These are phyloP conservation scores for Pulveroboletus sp. DNA, from an alignment of 768 basidiomycete species.

Conservation along the genomic window DNA sequence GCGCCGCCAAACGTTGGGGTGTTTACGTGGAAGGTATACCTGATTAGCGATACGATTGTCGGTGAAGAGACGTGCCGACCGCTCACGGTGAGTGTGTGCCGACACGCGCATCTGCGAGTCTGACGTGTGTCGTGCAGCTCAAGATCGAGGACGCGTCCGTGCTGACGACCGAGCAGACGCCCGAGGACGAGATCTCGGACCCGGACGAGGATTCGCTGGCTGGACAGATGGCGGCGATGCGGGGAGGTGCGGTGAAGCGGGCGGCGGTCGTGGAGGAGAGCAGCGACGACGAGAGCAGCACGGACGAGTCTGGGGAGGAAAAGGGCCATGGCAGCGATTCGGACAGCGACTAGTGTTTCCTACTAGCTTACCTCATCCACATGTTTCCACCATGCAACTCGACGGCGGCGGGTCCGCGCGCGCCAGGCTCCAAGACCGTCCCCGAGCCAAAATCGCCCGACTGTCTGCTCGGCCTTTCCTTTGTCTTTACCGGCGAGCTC, in stretches of 20 bases:
- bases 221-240: constrained; percentile 97
- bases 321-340: constrained; percentile 27
- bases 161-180: constrained; percentile 50
- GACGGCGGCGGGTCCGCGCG: constrained; percentile 55
- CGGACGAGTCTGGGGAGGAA: constrained; percentile 24
- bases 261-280: constrained; percentile 39
- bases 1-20: constrained; percentile 81
- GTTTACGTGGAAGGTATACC: constrained; percentile 85
- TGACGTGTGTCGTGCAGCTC: constrained; percentile 47
- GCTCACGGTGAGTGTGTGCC: constrained; percentile 56
- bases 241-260: constrained; percentile 83
- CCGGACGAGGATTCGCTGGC: constrained; percentile 96
- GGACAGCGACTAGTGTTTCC: constrained; percentile 29
- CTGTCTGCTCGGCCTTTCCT: constrained; percentile 80
- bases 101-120: neutral
- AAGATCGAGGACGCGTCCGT: constrained; percentile 75
- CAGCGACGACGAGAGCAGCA: constrained; percentile 26
- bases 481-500: constrained; percentile 96
- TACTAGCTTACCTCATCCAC: neutral
- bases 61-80: constrained; percentile 74
- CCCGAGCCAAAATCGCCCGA: constrained; percentile 75
- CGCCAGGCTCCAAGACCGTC: constrained; percentile 55
- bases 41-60: constrained; percentile 86
- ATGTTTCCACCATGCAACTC: constrained; percentile 37
- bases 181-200: constrained; percentile 95